These are phyloP conservation scores for Epichloe baconii DNA, from an alignment of 2,329 filamentous ascomycete genomes.

Conservation along the genomic window DNA sequence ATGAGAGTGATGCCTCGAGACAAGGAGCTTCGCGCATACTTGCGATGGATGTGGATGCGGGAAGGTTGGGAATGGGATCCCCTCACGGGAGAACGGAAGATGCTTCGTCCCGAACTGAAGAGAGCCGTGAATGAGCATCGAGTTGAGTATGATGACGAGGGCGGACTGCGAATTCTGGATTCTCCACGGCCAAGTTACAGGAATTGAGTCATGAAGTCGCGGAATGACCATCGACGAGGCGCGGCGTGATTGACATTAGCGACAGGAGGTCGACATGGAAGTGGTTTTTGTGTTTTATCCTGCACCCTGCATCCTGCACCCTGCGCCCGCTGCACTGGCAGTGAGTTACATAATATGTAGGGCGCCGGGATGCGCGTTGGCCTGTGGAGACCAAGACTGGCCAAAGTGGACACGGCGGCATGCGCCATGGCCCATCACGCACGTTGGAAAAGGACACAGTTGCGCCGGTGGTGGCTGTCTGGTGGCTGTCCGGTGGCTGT, in stretches of 20 bases:
- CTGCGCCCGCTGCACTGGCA: too few relatives aligned
- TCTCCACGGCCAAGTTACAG: background rate
- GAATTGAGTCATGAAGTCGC: background rate
- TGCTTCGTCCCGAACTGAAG: conserved; percentile 39
- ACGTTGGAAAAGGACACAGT: conserved; percentile 22
- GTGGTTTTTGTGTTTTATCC: too few relatives aligned
- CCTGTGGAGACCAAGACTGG: conserved; percentile 1
- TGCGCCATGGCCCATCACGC: conserved; percentile 5
- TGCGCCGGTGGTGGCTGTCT: too few relatives aligned
- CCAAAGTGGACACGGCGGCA: conserved; percentile 13
- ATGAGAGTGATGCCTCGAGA: conserved; percentile 71
- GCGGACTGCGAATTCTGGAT: conserved; percentile 31
- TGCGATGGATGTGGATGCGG: conserved; percentile 85
- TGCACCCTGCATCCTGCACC: too few relatives aligned
- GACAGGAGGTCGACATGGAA: too few relatives aligned
- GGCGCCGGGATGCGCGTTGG: background rate
- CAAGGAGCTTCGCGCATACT: conserved; percentile 77
- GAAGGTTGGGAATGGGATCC: conserved; percentile 77
- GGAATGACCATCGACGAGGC: background rate
- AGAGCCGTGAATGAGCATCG: conserved; percentile 43
- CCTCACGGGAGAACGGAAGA: conserved; percentile 47
- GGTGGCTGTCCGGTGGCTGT: too few relatives aligned
- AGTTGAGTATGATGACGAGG: conserved; percentile 41
- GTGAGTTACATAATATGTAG: too few relatives aligned
- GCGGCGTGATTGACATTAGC: too few relatives aligned